Evolutionary conservation across 208 protist genomes (phyloP), one percentile per base, ranked within the genome.

Genomic region (Leishmania turanica): DNA sequence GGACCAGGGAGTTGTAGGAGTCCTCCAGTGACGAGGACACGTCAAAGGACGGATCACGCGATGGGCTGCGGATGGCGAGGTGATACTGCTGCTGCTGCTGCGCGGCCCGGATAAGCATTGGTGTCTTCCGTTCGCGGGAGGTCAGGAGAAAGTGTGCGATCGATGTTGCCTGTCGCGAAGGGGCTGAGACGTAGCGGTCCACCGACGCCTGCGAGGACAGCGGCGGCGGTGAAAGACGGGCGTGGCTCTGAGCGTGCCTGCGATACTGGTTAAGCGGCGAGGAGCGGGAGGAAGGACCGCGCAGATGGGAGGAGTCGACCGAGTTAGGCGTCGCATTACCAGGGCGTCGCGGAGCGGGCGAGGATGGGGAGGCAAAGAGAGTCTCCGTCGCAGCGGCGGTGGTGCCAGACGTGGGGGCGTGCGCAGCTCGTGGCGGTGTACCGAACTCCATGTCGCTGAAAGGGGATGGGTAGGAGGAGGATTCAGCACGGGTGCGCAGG

Each of bases 141-240:
- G 92, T 97, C 58, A 97, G 92, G 24, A 96, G 83, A 77, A 95
- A 97, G 86, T 89, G 88, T 3, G 94, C 93, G 40, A 97, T 62
- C 31, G 78, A 82, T 53, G 80, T 88, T 80, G 94, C 88, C 62
- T 95, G 90, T 34, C 87, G 83, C 71, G 77, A 65, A 24, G 90
- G 85, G 71, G 91, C 78, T 15, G 91, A 78, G 54, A 97, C 94
- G 87, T 94, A 97, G 60, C 94, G 92, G 76, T 97, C 92, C 62
- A 66, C 42, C 40, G 81, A 84, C 24, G 70, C 49, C n/a, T 71
- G 81, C 37, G 75, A 80, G 9, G 75, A 77, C 27, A 15, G 17
- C 19, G 74, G 69, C 1, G 75, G 51, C 40, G 51, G 68, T 17
- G 81, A 78, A 34, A 70, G 60, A n/a, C 62, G 71, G 34, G 49